Base-by-base conservation (phyloP, 345 rosid genomes). In the Jatropha curcas region DNA sequence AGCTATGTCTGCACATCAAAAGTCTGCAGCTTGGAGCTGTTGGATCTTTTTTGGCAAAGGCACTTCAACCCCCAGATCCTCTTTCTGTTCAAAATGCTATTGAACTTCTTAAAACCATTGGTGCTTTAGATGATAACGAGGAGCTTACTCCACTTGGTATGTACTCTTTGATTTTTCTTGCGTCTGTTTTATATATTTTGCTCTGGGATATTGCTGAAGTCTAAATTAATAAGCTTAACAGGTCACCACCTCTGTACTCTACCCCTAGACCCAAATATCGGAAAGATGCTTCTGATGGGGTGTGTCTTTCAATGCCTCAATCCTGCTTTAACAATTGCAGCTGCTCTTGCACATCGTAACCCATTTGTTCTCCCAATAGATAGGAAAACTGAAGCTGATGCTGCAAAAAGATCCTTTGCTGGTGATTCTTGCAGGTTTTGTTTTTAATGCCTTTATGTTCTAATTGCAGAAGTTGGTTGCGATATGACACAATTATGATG, bases 251-350 rank as follows among this genome's bases (percentile, higher is more conserved):
- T 94, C 27, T 92, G 91, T 80, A 84, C 88, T 46, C 83, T 94
- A 48, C 98, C 97, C 7, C 75, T 92, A 75, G 98, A 92, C 72
- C 98, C 98, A 65, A 94, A 88, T 75, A 89, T 94, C 16, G 98
- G 98, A 74, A 94, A 94, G 81, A 89, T 94, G 97, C 98, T 94
- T 85, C 86, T 92, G 55, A 92, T 92, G 78, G 98, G 98, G 51
- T 92, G 94, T 74, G 79, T 94, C 74, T 94, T 92, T 78, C 97
- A 92, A 74, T 94, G 98, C 85, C 87, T 94, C 64, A 84, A 86
- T 84, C 98, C 98, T 60, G 96, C 98, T 69, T 82, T 92, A 80
- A 94, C 97, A 81, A 94, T 94, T 71, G 98, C 98, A 0, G 86
- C 98, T 82, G 97, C 97, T 80, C 87, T 94, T 65, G 95, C 97